phyloP scores from a whole-genome alignment of 2,329 filamentous ascomycete genomes.

The Stagonosporopsis tanaceti region DNA sequence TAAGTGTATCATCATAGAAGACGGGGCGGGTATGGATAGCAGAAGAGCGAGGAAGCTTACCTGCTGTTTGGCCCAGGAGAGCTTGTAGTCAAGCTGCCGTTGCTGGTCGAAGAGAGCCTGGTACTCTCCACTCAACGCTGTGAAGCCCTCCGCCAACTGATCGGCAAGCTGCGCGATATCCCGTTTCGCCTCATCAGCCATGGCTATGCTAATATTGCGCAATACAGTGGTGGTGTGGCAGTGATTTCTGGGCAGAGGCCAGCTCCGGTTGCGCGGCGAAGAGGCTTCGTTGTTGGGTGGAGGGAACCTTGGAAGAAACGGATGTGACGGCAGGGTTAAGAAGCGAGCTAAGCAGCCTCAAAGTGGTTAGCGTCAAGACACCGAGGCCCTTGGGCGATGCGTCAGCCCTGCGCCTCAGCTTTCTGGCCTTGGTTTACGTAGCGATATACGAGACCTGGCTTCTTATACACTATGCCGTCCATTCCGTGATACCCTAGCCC shows the following conservation, averaged over 20 bases:
- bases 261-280: conserved; percentile 37
- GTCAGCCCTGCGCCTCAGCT: conserved; percentile 42
- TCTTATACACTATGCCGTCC: conserved; percentile 40
- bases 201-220: conserved; percentile 26
- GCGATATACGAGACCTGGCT: conserved; percentile 24
- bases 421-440: conserved; percentile 42
- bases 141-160: conserved; percentile 57
- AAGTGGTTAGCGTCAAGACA: neutral
- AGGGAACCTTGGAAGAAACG: conserved; percentile 16
- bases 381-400: conserved; percentile 31
- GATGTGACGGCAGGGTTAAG: conserved; percentile 26
- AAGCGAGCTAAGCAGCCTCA: conserved; percentile 12
- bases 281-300: conserved; percentile 26
- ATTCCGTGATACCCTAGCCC: conserved; percentile 28
- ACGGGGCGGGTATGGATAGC: conserved; percentile 5
- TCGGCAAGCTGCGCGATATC: conserved; percentile 48
- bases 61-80: conserved; percentile 59
- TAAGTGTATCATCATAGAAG: conserved; percentile 57
- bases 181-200: conserved; percentile 37
- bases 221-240: conserved; percentile 10
- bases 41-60: conserved; percentile 43
- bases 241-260: conserved; percentile 18
- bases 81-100: conserved; percentile 56
- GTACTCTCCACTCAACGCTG: conserved; percentile 57
- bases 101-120: conserved; percentile 55